A percentile compares a stretch with the other conserved stretches of the same genome.
phyloP scores from a whole-genome alignment of 2,329 filamentous ascomycete species.

The Helotiales sp. region DNA sequence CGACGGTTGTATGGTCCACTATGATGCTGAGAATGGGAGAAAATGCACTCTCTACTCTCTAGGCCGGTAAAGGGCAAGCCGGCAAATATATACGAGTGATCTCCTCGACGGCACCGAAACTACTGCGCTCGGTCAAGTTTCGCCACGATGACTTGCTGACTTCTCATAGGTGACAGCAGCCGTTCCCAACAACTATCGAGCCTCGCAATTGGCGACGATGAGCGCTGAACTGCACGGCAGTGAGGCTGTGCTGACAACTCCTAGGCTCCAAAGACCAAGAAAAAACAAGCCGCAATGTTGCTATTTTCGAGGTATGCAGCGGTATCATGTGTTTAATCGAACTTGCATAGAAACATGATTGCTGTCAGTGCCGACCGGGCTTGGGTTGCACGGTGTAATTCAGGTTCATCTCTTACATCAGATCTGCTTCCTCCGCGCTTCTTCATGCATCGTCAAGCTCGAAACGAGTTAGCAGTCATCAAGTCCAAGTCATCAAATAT shows the following conservation, averaged over 20 bases:
- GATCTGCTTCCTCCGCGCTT: neutral
- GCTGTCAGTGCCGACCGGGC: neutral
- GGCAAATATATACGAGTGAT: constrained; percentile 4
- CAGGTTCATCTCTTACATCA: constrained; percentile 1
- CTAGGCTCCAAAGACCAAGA: neutral
- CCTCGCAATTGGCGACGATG: constrained; percentile 12
- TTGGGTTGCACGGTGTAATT: neutral
- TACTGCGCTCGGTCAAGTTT: neutral
- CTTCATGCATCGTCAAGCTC: neutral
- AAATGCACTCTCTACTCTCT: no score
- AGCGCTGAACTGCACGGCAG: constrained; percentile 6
- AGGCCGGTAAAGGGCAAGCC: neutral
- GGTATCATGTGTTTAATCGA: neutral
- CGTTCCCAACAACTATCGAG: neutral
- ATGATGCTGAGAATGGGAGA: neutral
- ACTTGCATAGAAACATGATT: neutral
- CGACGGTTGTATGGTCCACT: neutral
- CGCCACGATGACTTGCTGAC: neutral
- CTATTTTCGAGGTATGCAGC: constrained; percentile 2
- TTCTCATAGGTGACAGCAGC: constrained; percentile 9
- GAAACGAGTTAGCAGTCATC: neutral
- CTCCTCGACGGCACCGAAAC: neutral
- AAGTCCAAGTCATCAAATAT: neutral
- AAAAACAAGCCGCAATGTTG: constrained; percentile 22
- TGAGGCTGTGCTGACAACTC: constrained; percentile 19